Evolutionary conservation across 1,284 basidiomycete species (phyloP), one percentile per base, ranked within the genome.

Genomic region (Cryptococcus neoformans): DNA sequence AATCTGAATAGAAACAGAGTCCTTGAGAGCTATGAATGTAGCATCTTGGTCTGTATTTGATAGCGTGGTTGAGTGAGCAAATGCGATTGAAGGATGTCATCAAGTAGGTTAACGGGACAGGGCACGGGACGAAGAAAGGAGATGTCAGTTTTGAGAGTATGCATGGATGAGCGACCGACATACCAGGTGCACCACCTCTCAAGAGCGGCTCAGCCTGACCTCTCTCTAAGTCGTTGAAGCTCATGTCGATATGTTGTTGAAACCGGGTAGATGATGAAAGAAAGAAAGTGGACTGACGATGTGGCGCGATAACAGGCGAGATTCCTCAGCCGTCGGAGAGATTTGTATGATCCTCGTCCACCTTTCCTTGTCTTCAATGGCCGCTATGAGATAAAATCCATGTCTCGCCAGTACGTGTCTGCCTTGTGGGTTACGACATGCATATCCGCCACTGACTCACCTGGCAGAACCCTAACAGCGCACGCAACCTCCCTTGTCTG

Each of bases 1-100:
- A 59, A 97, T 89, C 75, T 98, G 95, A 14, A 98, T 83, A 1
- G 92, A 91, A 51, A 99, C 82, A 16, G 89, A 88, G 34, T 87
- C 87, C 69, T 96, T 91, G 16, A 97, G 80, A 45, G 81, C 81
- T 17, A 84, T 80, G 76, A 97, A 99, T 11, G 70, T 64, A 12
- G 69, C 62, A 60, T 74, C 71, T 51, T 65, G 67, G 56, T 70
- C 66, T 71, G 56, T 48, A 54, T 11, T 17, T 45, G 58, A 46
- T 14, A 62, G 59, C 35, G 54, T 40, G 28, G 14, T 21, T 39
- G 9, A 44, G 14, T 60, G 45, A 63, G 28, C 28, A 28, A 28
- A 28, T 28, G 28, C 59, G 42, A 65, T 54, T 2, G 63, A 63
- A 10, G 59, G 61, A 55, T 6, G 58, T 3, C 28, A 28, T 28